These are phyloP conservation scores for Globisporangium lucens DNA, from an alignment of 352 stramenopile species.

Conservation along the genomic window DNA sequence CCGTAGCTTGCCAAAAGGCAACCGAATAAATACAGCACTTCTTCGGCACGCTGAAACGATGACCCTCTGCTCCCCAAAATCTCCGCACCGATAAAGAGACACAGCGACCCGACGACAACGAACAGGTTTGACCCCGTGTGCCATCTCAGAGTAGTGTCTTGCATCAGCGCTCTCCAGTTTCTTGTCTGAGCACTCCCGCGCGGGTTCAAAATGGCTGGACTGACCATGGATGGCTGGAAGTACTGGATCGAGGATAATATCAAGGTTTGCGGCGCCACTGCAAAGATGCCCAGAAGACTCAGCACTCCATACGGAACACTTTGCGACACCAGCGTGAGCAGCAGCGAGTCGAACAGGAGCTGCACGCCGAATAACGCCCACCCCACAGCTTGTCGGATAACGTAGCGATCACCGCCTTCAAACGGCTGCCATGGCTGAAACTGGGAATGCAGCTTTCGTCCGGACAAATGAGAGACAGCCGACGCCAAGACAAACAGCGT, in stretches of 20 bases:
- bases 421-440: slow-evolving; percentile 52
- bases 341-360: slow-evolving; percentile 45
- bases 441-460: slow-evolving; percentile 19
- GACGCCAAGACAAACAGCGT: slow-evolving; percentile 30
- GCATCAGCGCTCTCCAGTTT: slow-evolving; percentile 22
- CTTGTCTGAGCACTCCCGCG: neutral
- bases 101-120: slow-evolving; percentile 24
- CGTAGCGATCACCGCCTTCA: slow-evolving; percentile 39
- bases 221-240: slow-evolving; percentile 18
- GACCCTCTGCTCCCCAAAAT: slow-evolving; percentile 19
- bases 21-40: slow-evolving; percentile 49
- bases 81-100: slow-evolving; percentile 36
- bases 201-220: neutral
- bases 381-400: slow-evolving; percentile 47
- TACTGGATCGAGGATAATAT: slow-evolving; percentile 39
- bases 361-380: slow-evolving; percentile 53
- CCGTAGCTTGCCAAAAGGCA: slow-evolving; percentile 34
- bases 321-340: slow-evolving; percentile 28
- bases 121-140: slow-evolving; percentile 28
- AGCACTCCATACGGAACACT: slow-evolving; percentile 26
- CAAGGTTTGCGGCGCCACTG: slow-evolving; percentile 30
- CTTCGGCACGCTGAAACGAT: slow-evolving; percentile 29
- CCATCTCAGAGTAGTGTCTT: slow-evolving; percentile 24
- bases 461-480: slow-evolving; percentile 30
- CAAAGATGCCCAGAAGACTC: slow-evolving; percentile 32